Base-by-base conservation (phyloP, 371 early-diverging fungal genomes). In the Mortierella sp. region DNA sequence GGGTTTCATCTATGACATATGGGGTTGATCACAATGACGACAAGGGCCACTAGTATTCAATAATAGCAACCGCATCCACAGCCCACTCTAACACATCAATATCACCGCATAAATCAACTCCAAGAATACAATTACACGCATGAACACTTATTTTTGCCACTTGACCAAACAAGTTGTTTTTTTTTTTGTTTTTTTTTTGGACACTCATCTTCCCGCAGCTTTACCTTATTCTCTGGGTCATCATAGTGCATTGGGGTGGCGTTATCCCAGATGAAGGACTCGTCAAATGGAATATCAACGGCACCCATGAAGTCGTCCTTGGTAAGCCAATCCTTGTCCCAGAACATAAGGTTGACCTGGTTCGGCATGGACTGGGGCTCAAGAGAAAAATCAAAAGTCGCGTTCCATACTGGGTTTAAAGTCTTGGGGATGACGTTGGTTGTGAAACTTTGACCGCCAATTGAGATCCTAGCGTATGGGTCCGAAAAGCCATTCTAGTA, bases 331-430 rank as follows among this genome's bases (percentile, higher is more conserved):
- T 91, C 90, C 70, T 88, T 90, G 70, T 89, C 90, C 91, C 92
- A 90, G 24, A 92, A 87, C 26, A 87, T 87, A 22, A 91, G 75
- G n/a, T 79, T 77, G 47, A 90, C 71, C 3, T 80, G 61, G 5
- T 81, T 75, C 0, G 90, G 89, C 26, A 85, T 66, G 22, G 86
- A 86, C 55, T 83, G 78, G 20, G 85, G 72, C 18, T 87, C 77
- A 26, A 93, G 54, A 28, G 77, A 81, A 79, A 94, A 88, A 32
- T 92, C 92, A 77, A 94, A 93, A 54, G 88, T 80, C 12, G 86
- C 89, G 64, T 94, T 88, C 95, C 96, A 96, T 20, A 85, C 87
- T 0, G 96, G 96, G 67, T 92, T 88, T 57, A 96, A 75, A 12
- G 87, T 91, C 66, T 92, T 89, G 64, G 87, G 80, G 65, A 94